Conservation (phyloP, 2,329 filamentous ascomycete genomes). For the Beauveria bassiana region DNA sequence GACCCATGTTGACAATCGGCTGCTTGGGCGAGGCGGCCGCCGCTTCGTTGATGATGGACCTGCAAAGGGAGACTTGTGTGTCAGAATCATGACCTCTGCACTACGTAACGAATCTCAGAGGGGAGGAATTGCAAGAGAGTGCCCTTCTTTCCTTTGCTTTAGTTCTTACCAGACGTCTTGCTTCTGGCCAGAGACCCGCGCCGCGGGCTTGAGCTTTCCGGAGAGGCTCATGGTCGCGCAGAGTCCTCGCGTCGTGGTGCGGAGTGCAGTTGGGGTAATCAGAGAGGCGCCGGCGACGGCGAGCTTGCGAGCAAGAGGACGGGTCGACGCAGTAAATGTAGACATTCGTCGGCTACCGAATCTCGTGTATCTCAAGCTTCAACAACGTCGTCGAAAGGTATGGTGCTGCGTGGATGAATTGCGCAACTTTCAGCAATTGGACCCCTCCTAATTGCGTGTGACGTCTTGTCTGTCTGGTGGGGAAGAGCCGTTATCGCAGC, state of each 20-base stretch:
- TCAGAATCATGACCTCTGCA: too few relatives aligned
- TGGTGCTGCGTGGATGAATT: background rate
- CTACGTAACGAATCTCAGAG: too few relatives aligned
- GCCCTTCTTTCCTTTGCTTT: too few relatives aligned
- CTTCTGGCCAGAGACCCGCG: constrained; percentile 39
- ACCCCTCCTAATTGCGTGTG: background rate
- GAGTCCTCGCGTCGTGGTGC: constrained; percentile 14
- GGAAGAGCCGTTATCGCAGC: constrained; percentile 8
- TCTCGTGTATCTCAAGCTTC: background rate
- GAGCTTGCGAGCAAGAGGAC: background rate
- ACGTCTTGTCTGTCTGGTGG: background rate
- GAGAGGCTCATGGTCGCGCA: constrained; percentile 33
- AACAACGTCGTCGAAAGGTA: background rate
- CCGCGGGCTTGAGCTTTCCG: constrained; percentile 42
- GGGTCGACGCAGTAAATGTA: background rate
- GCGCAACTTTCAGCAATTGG: background rate
- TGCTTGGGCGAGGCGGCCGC: constrained; percentile 55
- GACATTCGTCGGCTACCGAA: background rate
- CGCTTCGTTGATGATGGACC: constrained; percentile 60
- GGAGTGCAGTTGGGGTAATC: background rate
- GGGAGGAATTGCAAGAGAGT: too few relatives aligned
- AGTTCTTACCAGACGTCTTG: constrained; percentile 44
- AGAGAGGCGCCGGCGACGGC: background rate
- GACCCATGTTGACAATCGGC: constrained; percentile 57
- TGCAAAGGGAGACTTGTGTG: constrained; percentile 18